A percentile compares a stretch with the other conserved stretches of the same genome.
These are phyloP conservation scores for Ascochyta koolunga DNA, from an alignment of 2,329 filamentous ascomycete genomes.

Conservation along the genomic window DNA sequence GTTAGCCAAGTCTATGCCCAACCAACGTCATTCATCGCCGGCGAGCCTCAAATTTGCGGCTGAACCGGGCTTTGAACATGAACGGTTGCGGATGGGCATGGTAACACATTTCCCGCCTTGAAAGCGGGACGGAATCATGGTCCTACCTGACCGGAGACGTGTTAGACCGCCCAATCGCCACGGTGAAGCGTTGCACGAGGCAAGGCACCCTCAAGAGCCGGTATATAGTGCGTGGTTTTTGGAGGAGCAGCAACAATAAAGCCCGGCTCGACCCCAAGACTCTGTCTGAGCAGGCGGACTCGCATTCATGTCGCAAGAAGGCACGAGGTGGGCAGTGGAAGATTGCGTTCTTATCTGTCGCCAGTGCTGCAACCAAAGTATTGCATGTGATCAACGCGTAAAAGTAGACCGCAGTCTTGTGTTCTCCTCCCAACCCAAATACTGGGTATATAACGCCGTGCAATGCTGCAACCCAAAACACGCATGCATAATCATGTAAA, in stretches of 20 bases:
- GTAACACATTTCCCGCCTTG: background rate
- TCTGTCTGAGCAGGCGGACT: no score
- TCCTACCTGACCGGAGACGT: background rate
- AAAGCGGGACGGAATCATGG: background rate
- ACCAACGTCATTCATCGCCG: constrained; percentile 15
- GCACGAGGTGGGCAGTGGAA: background rate
- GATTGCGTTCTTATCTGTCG: constrained; percentile 7
- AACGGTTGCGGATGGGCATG: background rate
- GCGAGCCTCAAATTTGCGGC: constrained; percentile 9
- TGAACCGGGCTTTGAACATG: background rate
- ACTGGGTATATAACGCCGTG: constrained; percentile 19
- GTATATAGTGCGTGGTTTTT: background rate
- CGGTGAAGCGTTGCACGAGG: constrained; percentile 7
- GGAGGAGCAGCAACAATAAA: background rate
- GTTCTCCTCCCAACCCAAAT: constrained; percentile 11
- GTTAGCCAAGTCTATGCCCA: constrained; percentile 10
- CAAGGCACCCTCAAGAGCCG: constrained; percentile 2
- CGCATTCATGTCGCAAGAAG: background rate
- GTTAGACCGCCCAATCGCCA: constrained; percentile 1
- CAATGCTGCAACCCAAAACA: constrained; percentile 15
- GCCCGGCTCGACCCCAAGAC: background rate
- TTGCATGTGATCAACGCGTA: constrained; percentile 3
- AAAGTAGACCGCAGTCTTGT: constrained; percentile 6
- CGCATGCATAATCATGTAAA: constrained; percentile 11
- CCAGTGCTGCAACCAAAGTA: constrained; percentile 5